A percentile compares a stretch with the other conserved stretches of the same genome.
Evolutionary conservation across 2,329 filamentous ascomycete species (phyloP).

Genomic region (Neurospora sp.): DNA sequence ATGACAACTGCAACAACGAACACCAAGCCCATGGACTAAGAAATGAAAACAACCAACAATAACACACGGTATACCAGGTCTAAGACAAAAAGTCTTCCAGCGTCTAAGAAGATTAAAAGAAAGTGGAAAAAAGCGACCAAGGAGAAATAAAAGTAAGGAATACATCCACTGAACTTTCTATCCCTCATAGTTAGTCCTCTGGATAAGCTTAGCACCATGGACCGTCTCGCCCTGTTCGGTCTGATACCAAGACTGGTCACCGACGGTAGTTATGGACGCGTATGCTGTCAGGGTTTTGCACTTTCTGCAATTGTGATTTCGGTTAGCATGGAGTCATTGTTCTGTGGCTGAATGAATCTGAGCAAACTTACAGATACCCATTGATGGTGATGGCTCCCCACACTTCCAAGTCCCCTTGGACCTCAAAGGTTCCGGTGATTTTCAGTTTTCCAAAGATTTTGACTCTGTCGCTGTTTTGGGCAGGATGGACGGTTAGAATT

Average conservation of each 20-base stretch:
- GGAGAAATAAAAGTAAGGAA: not conserved
- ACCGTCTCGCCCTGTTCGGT: constrained; percentile 33
- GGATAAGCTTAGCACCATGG: constrained; percentile 32
- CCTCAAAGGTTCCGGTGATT: constrained; percentile 32
- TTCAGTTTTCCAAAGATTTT: constrained; percentile 38
- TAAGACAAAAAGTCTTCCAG: not conserved
- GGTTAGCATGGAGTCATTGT: not conserved
- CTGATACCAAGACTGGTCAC: constrained; percentile 32
- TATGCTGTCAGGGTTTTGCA: constrained; percentile 36
- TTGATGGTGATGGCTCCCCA: constrained; percentile 37
- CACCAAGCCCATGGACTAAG: not conserved
- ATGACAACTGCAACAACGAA: not conserved
- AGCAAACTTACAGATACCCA: constrained; percentile 30
- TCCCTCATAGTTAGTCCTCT: constrained; percentile 29
- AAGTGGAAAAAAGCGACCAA: constrained; percentile 6
- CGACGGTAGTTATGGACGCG: constrained; percentile 36
- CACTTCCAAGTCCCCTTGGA: constrained; percentile 32
- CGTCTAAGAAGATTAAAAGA: not conserved
- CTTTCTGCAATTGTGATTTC: constrained; percentile 21
- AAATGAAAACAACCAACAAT: not conserved
- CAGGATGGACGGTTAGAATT: not conserved
- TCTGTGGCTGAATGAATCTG: not conserved
- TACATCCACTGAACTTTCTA: constrained; percentile 18
- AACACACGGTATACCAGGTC: not conserved
- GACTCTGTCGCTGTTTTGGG: constrained; percentile 30